Evolutionary conservation across 2,329 filamentous ascomycete species (phyloP).

Genomic region (Aspergillus costaricaensis): DNA sequence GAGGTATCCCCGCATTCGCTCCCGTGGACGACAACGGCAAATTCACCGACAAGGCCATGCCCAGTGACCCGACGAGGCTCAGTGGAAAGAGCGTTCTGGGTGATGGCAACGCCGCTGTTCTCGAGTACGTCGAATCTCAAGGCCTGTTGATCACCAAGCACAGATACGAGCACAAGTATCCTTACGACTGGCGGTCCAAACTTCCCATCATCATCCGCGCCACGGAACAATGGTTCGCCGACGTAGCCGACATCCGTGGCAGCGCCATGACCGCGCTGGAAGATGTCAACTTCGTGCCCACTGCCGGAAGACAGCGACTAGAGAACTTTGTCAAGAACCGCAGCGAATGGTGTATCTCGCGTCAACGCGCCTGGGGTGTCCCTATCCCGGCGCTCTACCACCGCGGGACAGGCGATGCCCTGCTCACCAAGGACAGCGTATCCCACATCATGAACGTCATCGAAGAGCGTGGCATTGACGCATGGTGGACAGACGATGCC

Average conservation of each 20-base stretch:
- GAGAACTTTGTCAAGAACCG: constrained; percentile 84
- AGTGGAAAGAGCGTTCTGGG: constrained; percentile 71
- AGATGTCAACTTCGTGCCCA: constrained; percentile 75
- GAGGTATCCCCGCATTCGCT: constrained; percentile 73
- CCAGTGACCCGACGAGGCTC: constrained; percentile 67
- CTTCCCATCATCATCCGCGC: constrained; percentile 86
- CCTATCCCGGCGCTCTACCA: constrained; percentile 91
- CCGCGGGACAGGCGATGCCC: constrained; percentile 65
- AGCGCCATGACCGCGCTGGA: constrained; percentile 70
- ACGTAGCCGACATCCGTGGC: constrained; percentile 79
- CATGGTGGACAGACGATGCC: constrained; percentile 85
- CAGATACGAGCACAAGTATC: constrained; percentile 84
- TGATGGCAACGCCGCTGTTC: constrained; percentile 67
- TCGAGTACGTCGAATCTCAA: constrained; percentile 66
- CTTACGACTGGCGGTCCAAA: constrained; percentile 97
- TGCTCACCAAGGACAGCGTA: constrained; percentile 78
- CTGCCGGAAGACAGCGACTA: constrained; percentile 70
- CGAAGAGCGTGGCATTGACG: constrained; percentile 75
- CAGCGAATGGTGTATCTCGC: constrained; percentile 97
- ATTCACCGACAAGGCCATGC: constrained; percentile 79
- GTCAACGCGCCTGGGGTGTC: constrained; percentile 93
- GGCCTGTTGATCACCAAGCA: constrained; percentile 68
- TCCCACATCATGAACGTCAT: constrained; percentile 82
- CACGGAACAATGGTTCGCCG: constrained; percentile 97
- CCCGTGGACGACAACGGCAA: constrained; percentile 79